phyloP scores from a whole-genome alignment of 306 rosid genomes.

The Lupinus albus region DNA sequence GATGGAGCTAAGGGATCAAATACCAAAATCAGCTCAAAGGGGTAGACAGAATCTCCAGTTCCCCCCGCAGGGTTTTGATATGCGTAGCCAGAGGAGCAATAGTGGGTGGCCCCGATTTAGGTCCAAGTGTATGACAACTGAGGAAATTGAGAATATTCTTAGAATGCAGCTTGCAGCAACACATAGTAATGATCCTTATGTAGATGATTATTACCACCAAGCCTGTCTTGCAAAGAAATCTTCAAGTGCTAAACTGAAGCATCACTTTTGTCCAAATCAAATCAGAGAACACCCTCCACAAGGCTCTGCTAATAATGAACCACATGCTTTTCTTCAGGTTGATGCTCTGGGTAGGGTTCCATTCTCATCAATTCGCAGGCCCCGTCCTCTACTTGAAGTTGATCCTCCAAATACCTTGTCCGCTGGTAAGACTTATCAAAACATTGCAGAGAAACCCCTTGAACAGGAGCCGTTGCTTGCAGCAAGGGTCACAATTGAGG shows the following conservation, averaged over 20 bases:
- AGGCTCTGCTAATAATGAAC: constrained; percentile 78
- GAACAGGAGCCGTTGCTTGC: constrained; percentile 98
- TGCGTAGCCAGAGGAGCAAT: constrained; percentile 53
- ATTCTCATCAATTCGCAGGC: constrained; percentile 96
- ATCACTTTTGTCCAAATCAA: constrained; percentile 85
- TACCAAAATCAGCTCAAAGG: constrained; percentile 61
- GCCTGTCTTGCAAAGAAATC: constrained; percentile 85
- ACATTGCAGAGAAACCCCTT: constrained; percentile 79
- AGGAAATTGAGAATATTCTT: constrained; percentile 85
- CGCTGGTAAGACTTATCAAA: constrained; percentile 63
- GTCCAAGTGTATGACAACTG: constrained; percentile 81
- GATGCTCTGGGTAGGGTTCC: constrained; percentile 99
- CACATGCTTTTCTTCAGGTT: constrained; percentile 98
- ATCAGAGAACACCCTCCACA: constrained; percentile 84
- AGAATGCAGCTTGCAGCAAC: constrained; percentile 96
- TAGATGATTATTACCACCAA: constrained; percentile 95
- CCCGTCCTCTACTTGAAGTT: constrained; percentile 98
- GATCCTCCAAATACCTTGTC: constrained; percentile 74
- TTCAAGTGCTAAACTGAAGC: constrained; percentile 77
- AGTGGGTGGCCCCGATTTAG: constrained; percentile 81
- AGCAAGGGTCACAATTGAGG: constrained; percentile 89
- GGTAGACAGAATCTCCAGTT: constrained; percentile 64
- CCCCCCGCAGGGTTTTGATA: constrained; percentile 67
- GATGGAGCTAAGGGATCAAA: constrained; percentile 81
- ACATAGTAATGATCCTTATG: constrained; percentile 96